Evolutionary conservation across 1,139 yeast species (phyloP).

Genomic region (Kazachstania sp.): DNA sequence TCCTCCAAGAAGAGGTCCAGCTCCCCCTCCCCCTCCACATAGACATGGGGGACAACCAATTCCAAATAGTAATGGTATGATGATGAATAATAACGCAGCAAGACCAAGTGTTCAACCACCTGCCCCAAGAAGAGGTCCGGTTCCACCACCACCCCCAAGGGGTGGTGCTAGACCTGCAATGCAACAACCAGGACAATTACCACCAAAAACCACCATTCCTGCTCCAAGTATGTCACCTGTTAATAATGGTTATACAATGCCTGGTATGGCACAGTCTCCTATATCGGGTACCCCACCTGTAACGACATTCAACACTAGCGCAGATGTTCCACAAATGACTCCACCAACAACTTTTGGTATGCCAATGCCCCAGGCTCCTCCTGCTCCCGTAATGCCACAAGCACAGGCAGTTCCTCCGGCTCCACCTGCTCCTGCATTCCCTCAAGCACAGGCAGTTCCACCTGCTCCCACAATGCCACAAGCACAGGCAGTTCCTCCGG

Average conservation of each 20-base stretch:
- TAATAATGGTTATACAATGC: neutral
- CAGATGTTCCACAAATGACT: neutral
- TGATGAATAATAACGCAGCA: neutral
- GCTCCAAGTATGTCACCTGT: neutral
- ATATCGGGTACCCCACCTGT: constrained; percentile 23
- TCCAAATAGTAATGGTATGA: neutral
- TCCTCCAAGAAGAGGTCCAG: constrained; percentile 16
- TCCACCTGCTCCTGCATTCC: constrained; percentile 6
- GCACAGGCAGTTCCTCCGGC: constrained; percentile 11
- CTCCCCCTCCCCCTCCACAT: constrained; percentile 25
- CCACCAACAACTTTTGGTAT: neutral
- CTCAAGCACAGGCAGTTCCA: constrained; percentile 11
- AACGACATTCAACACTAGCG: constrained; percentile 10
- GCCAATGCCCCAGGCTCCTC: neutral
- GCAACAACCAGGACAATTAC: constrained; percentile 13
- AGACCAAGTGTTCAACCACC: constrained; percentile 29
- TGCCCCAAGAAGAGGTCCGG: constrained; percentile 30
- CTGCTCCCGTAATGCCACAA: constrained; percentile 7
- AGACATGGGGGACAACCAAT: constrained; percentile 9
- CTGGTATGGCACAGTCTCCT: neutral
- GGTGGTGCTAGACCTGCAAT: constrained; percentile 14
- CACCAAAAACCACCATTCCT: neutral
- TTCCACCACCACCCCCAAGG: constrained; percentile 27
- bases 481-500: constrained; percentile 11
- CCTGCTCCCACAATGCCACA: constrained; percentile 8